These are phyloP conservation scores for Rauvolfia tetraphylla DNA, from an alignment of 257 asterid genomes.

Conservation along the genomic window DNA sequence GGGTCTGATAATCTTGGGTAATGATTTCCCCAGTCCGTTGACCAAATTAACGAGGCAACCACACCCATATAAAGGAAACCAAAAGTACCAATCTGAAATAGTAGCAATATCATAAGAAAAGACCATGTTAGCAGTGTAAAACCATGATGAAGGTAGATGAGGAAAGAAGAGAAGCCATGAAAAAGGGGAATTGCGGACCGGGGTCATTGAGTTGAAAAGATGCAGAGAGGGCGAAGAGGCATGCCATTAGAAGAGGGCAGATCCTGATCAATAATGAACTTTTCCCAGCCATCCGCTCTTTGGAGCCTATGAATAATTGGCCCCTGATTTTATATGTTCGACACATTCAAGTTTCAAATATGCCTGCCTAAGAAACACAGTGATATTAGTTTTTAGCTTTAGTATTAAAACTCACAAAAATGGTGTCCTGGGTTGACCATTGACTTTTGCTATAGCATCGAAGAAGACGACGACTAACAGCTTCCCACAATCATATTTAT, in stretches of 20 bases:
- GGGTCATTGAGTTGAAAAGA: constrained; percentile 36
- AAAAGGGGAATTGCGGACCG: constrained; percentile 14
- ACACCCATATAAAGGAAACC: constrained; percentile 38
- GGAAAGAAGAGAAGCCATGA: not conserved
- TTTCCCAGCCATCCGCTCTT: constrained; percentile 1
- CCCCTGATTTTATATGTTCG: not conserved
- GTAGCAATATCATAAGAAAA: not conserved
- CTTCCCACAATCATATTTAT: not conserved
- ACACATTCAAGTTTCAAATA: too few relatives aligned
- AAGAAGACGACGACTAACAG: too few relatives aligned
- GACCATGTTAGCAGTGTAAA: not conserved
- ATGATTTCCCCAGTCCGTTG: constrained; percentile 6
- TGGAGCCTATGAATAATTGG: too few relatives aligned
- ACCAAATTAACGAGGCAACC: constrained; percentile 32
- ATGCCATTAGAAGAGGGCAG: constrained; percentile 33
- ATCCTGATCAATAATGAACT: constrained; percentile 4
- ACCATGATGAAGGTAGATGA: not conserved
- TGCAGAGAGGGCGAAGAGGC: constrained; percentile 37
- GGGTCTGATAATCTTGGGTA: constrained; percentile 5
- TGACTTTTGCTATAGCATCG: not conserved
- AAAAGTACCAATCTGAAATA: constrained; percentile 39
- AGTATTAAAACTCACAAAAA: not conserved
- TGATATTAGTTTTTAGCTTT: too few relatives aligned
- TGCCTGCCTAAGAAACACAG: too few relatives aligned
- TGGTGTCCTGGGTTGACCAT: not conserved